Base-by-base conservation (phyloP, 805 yeast genomes). In the Scheffersomyces ergatensis region DNA sequence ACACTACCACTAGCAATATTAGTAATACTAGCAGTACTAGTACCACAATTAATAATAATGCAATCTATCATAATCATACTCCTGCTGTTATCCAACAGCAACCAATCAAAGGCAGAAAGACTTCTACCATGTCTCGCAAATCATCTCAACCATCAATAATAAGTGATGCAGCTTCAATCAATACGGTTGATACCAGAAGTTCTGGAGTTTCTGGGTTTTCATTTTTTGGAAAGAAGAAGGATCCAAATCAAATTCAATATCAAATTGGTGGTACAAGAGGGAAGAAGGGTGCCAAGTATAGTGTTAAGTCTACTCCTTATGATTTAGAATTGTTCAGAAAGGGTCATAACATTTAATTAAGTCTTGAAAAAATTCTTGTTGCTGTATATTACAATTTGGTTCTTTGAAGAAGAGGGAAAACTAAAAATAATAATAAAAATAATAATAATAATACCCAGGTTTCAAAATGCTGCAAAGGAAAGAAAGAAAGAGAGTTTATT, bases 131-230 rank as follows among this genome's bases (percentile, higher is more conserved):
- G n/a, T 14, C 18, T 29, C 5, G 5, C n/a, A 29, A n/a, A 4
- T 14, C 32, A n/a, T 29, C 32, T 14, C 17, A 15, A 14, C 32
- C 32, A 29, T 29, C 32, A 5, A 18, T 29, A 15, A 18, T 36
- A 20, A 36, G 40, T 26, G 60, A 56, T 39, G 33, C 42, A 30
- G 41, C 40, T 8, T 55, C 64, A 7, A 44, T 57, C 33, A 36
- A 34, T 34, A 44, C 60, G 9, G 35, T 18, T 27, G 57, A 47
- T 4, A 41, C 56, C 17, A 34, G 29, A 14, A 33, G 35, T 16
- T 52, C 62, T 8, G 30, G 40, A n/a, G 26, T 50, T 21, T 50
- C 58, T 15, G 61, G 61, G n/a, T 58, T 58, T 33, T 53, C 63
- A 15, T 48, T 60, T 45, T 45, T 57, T 38, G 44, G 36, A 16